Evolutionary conservation across 805 yeast genomes (phyloP).

Genomic region (Kluyveromyces wickerhamii): DNA sequence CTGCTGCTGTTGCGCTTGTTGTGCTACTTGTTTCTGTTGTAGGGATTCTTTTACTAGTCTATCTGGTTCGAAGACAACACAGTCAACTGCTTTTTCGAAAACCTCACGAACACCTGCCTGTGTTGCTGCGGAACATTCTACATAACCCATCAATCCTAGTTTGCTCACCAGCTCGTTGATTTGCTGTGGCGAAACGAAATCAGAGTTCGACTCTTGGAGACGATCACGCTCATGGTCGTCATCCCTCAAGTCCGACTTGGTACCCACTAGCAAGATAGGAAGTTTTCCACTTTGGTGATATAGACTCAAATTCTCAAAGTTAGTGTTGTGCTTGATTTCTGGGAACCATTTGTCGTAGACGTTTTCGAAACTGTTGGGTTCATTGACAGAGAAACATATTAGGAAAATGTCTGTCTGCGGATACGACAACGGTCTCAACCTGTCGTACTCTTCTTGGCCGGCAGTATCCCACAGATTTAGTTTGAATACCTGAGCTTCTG

Average conservation of each 20-base stretch:
- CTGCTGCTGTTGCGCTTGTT: slow-evolving; percentile 2
- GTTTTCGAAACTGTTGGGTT: slow-evolving; percentile 72
- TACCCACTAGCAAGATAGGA: slow-evolving; percentile 70
- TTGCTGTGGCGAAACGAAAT: slow-evolving; percentile 55
- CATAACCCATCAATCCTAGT: slow-evolving; percentile 61
- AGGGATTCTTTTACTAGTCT: slow-evolving; percentile 30
- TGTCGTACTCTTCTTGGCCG: slow-evolving; percentile 87
- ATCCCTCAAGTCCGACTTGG: slow-evolving; percentile 81
- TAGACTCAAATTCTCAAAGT: slow-evolving; percentile 35
- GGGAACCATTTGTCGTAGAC: slow-evolving; percentile 80
- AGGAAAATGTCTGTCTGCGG: slow-evolving; percentile 89
- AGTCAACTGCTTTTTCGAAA: slow-evolving; percentile 72
- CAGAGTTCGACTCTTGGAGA: slow-evolving; percentile 50
- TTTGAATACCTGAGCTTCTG: slow-evolving; percentile 73
- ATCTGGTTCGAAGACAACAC: slow-evolving; percentile 40
- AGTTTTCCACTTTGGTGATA: slow-evolving; percentile 14
- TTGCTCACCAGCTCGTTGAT: slow-evolving; percentile 63
- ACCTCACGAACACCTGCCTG: slow-evolving; percentile 81
- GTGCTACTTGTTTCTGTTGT: slow-evolving; percentile 5
- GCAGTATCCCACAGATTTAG: slow-evolving; percentile 95
- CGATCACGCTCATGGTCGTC: slow-evolving; percentile 65
- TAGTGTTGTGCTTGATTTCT: slow-evolving; percentile 78
- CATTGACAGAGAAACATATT: slow-evolving; percentile 77
- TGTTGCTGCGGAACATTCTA: slow-evolving; percentile 87
- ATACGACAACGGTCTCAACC: slow-evolving; percentile 80